Evolutionary conservation across 2,329 filamentous ascomycete species (phyloP).

Genomic region (Fusarium subtropicale): DNA sequence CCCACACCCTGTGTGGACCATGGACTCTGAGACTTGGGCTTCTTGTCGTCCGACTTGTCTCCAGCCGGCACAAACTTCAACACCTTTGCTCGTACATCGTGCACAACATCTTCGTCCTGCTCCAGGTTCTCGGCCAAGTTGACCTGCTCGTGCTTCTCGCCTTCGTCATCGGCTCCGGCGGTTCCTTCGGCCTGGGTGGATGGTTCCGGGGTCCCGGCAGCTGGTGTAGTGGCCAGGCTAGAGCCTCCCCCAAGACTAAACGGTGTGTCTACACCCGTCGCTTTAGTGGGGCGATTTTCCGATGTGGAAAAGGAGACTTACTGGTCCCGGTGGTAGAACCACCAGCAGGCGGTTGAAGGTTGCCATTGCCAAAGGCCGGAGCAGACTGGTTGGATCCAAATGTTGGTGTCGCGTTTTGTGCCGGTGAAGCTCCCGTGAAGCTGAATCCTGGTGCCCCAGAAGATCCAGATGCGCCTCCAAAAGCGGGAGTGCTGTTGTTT

Average conservation of each 20-base stretch:
- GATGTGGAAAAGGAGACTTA: conserved; percentile 57
- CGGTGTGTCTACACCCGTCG: conserved; percentile 64
- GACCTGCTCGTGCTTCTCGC: conserved; percentile 74
- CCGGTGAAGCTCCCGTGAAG: conserved; percentile 53
- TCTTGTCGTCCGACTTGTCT: conserved; percentile 60
- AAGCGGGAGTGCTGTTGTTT: conserved; percentile 43
- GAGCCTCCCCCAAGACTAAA: conserved; percentile 69
- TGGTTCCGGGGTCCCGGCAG: conserved; percentile 69
- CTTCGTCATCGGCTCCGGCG: conserved; percentile 60
- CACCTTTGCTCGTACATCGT: conserved; percentile 78
- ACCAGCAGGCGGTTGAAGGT: conserved; percentile 57
- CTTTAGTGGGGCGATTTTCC: conserved; percentile 61
- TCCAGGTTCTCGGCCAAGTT: conserved; percentile 76
- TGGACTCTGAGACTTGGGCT: conserved; percentile 62
- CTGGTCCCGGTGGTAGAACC: conserved; percentile 61
- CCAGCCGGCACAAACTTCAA: conserved; percentile 67
- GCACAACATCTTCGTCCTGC: conserved; percentile 76
- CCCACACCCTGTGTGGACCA: conserved; percentile 81
- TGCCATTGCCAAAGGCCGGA: conserved; percentile 53
- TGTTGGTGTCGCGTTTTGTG: conserved; percentile 47
- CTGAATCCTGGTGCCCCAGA: conserved; percentile 53
- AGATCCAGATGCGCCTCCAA: conserved; percentile 49
- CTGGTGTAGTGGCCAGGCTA: conserved; percentile 70
- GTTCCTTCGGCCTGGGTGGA: conserved; percentile 59
- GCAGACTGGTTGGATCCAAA: conserved; percentile 53